Evolutionary conservation across 2,329 filamentous ascomycete species (phyloP).

Genomic region (Aspergillus sp.): DNA sequence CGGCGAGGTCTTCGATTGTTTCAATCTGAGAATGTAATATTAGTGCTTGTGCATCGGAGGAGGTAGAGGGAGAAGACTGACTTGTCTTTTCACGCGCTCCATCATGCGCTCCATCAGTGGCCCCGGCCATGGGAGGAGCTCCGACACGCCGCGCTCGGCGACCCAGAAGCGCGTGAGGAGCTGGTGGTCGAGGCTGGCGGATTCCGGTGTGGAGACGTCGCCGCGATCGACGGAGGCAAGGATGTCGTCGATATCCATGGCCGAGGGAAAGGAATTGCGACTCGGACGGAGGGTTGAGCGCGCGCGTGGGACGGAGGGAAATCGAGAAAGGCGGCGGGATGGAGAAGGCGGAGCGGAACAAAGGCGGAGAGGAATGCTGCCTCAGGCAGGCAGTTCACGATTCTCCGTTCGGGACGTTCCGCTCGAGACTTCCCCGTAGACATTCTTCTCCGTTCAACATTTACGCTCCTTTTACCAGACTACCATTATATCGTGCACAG

Average conservation of each 20-base stretch:
- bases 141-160: slow-evolving; percentile 83
- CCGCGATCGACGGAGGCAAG: slow-evolving; percentile 69
- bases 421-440: too few relatives aligned
- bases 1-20: slow-evolving; percentile 62
- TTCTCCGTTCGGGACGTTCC: neutral
- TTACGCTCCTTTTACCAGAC: too few relatives aligned
- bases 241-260: slow-evolving; percentile 80
- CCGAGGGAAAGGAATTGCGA: neutral
- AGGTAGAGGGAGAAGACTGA: slow-evolving; percentile 15
- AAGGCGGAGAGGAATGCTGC: slow-evolving; percentile 6
- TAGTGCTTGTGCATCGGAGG: neutral
- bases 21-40: slow-evolving; percentile 50
- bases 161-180: slow-evolving; percentile 89
- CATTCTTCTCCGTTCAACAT: too few relatives aligned
- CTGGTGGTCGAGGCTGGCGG: slow-evolving; percentile 68
- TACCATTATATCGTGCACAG: too few relatives aligned
- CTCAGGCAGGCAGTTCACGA: slow-evolving; percentile 1
- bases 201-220: slow-evolving; percentile 42
- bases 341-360: slow-evolving; percentile 22
- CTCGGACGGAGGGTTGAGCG: neutral
- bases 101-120: slow-evolving; percentile 80
- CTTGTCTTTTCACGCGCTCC: slow-evolving; percentile 66
- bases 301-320: slow-evolving; percentile 3
- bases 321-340: neutral
- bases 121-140: slow-evolving; percentile 77